phyloP scores from a whole-genome alignment of 2,329 filamentous ascomycete species.

The Zasmidium angulare region DNA sequence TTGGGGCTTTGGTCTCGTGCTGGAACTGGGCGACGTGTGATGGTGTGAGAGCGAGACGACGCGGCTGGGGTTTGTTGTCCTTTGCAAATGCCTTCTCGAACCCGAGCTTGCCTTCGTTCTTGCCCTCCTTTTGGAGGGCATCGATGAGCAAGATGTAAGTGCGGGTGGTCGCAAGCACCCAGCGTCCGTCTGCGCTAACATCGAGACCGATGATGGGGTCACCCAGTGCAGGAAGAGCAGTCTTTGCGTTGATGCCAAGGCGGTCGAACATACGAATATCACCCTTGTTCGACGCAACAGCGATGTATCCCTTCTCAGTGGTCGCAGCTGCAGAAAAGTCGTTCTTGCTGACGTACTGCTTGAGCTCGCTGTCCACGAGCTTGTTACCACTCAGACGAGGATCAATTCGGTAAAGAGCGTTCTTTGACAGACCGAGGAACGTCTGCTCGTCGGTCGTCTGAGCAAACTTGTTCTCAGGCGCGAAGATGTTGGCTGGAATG shows the following conservation, averaged over 20 bases:
- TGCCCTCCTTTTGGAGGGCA: constrained; percentile 79
- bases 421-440: constrained; percentile 88
- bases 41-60: constrained; percentile 82
- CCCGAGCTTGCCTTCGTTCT: constrained; percentile 96
- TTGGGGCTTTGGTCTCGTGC: constrained; percentile 84
- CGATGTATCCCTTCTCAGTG: constrained; percentile 94
- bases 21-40: constrained; percentile 96
- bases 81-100: constrained; percentile 93
- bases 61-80: constrained; percentile 88
- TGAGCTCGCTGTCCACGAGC: constrained; percentile 86
- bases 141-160: constrained; percentile 96
- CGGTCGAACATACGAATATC: constrained; percentile 96
- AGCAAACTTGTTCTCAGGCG: constrained; percentile 93
- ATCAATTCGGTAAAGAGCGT: constrained; percentile 90
- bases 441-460: constrained; percentile 96
- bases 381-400: constrained; percentile 88
- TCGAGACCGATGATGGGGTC: constrained; percentile 94
- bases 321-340: constrained; percentile 94
- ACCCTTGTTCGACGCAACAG: constrained; percentile 95
- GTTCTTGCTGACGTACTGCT: constrained; percentile 96
- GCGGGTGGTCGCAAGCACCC: constrained; percentile 89
- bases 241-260: constrained; percentile 95
- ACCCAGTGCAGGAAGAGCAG: constrained; percentile 89
- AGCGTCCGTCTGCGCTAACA: constrained; percentile 91
- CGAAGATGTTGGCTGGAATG: constrained; percentile 87